Evolutionary conservation across 192 early-diverging fungal species (phyloP).

Genomic region (Cetraspora pellucida): DNA sequence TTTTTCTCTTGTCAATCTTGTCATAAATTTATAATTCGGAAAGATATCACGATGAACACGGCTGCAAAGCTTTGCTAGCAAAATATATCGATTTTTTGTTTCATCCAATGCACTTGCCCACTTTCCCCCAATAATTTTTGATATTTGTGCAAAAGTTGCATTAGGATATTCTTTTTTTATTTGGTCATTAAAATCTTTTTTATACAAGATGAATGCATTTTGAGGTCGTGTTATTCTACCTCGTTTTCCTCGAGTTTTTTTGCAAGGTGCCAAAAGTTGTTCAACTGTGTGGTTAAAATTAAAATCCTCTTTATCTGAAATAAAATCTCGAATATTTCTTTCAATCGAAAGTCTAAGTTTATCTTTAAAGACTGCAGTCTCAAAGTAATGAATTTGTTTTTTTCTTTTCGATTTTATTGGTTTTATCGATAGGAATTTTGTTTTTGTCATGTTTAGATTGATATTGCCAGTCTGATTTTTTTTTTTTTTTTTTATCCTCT

Average conservation of each 20-base stretch:
- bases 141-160: slow-evolving; percentile 21
- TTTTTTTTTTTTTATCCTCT: no score
- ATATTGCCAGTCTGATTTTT: no score
- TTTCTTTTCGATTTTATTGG: no score
- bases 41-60: slow-evolving; percentile 26
- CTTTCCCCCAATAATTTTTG: background rate
- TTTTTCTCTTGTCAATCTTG: background rate
- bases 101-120: slow-evolving; percentile 10
- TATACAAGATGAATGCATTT: slow-evolving; percentile 25
- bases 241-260: slow-evolving; percentile 12
- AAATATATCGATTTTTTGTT: slow-evolving; percentile 19
- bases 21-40: slow-evolving; percentile 24
- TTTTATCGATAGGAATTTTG: no score
- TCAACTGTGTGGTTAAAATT: no score
- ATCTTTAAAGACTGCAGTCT: no score
- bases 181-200: slow-evolving; percentile 21
- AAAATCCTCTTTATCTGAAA: no score
- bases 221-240: slow-evolving; percentile 19
- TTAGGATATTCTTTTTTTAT: background rate
- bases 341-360: no score
- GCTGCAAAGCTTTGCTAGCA: background rate
- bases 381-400: no score
- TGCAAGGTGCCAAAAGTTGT: slow-evolving; percentile 25
- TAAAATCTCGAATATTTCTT: no score
- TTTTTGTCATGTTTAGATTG: no score